Percentiles rank a stretch among this genome's conserved stretches.
phyloP scores from a whole-genome alignment of 345 rosid species.

The Brassica juncea region DNA sequence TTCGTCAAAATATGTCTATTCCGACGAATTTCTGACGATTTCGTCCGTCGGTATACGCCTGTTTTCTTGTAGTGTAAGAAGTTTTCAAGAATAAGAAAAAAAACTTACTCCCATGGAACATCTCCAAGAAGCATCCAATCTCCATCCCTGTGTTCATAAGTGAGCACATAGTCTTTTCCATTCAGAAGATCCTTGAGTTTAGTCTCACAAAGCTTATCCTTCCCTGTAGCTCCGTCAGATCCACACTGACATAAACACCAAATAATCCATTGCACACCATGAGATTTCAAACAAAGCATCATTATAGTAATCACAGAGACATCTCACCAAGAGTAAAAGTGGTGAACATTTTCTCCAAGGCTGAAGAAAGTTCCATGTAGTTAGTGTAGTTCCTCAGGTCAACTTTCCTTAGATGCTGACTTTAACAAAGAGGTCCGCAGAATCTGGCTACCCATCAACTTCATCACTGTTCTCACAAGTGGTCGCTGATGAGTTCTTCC shows the following conservation, averaged over 20 bases:
- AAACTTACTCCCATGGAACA: slow-evolving; percentile 95
- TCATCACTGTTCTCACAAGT: slow-evolving; percentile 76
- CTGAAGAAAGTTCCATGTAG: slow-evolving; percentile 71
- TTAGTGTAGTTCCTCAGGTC: slow-evolving; percentile 56
- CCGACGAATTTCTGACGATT: too few species aligned
- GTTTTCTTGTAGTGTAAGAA: not conserved
- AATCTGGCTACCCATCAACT: slow-evolving; percentile 82
- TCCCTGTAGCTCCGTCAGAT: slow-evolving; percentile 46
- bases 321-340: slow-evolving; percentile 83
- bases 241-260: slow-evolving; percentile 69
- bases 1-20: too few species aligned
- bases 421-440: slow-evolving; percentile 70
- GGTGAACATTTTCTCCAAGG: slow-evolving; percentile 93
- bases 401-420: slow-evolving; percentile 93
- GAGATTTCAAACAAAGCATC: not conserved
- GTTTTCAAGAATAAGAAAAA: not conserved
- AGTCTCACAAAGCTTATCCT: slow-evolving; percentile 67
- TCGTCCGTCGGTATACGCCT: too few species aligned
- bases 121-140: slow-evolving; percentile 99
- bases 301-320: slow-evolving; percentile 24
- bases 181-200: slow-evolving; percentile 75
- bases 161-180: slow-evolving; percentile 89
- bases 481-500: slow-evolving; percentile 46
- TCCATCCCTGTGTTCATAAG: slow-evolving; percentile 87
- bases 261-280: slow-evolving; percentile 1